Evolutionary conservation across 169 alveolate genomes (phyloP).

Genomic region (Theileria equi): DNA sequence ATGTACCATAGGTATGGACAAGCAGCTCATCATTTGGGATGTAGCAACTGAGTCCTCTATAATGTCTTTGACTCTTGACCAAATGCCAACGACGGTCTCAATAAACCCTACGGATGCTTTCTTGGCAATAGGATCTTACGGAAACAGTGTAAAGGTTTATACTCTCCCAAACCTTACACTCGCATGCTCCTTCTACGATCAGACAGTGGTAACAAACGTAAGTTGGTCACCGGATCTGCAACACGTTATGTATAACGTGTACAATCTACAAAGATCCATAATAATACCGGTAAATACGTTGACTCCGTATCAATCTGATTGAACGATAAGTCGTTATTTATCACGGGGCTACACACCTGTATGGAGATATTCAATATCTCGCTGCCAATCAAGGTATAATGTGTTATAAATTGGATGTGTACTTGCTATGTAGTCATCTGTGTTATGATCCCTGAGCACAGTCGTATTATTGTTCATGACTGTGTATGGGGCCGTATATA

Average conservation of each 20-base stretch:
- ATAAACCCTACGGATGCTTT: constrained; percentile 30
- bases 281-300: constrained; percentile 37
- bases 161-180: constrained; percentile 45
- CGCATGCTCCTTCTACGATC: constrained; percentile 53
- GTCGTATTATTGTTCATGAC: too few relatives aligned
- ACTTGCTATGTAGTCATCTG: too few relatives aligned
- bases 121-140: constrained; percentile 55
- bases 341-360: too few relatives aligned
- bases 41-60: constrained; percentile 31
- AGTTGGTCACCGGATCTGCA: constrained; percentile 50
- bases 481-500: too few relatives aligned
- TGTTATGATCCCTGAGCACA: background rate
- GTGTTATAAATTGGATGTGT: too few relatives aligned
- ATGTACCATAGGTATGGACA: constrained; percentile 51
- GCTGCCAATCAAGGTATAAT: too few relatives aligned
- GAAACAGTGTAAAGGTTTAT: constrained; percentile 42
- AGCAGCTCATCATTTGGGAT: constrained; percentile 58
- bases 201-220: constrained; percentile 29
- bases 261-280: constrained; percentile 44
- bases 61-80: constrained; percentile 40
- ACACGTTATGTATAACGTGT: constrained; percentile 48
- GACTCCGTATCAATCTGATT: constrained; percentile 27
- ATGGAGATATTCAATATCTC: too few relatives aligned
- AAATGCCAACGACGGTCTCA: constrained; percentile 50
- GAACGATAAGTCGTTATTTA: too few relatives aligned